phyloP scores from a whole-genome alignment of 2,329 filamentous ascomycete genomes.

The Huntiella bhutanensis region DNA sequence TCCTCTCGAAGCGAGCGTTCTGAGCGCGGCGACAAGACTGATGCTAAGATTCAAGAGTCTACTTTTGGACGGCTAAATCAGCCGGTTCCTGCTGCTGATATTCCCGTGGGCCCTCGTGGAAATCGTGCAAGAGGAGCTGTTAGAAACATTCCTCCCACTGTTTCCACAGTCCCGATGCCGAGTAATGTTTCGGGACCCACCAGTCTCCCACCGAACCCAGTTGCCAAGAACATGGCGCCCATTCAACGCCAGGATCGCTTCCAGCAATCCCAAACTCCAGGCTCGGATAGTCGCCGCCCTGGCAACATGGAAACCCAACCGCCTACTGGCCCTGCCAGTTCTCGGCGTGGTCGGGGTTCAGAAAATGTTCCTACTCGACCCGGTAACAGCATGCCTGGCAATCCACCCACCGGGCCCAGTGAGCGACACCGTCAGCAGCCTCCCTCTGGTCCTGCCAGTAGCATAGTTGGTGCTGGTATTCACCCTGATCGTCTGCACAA shows the following conservation, averaged over 20 bases:
- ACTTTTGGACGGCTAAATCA: slow-evolving; percentile 11
- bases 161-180: not conserved
- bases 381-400: not conserved
- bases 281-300: not conserved
- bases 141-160: slow-evolving; percentile 1
- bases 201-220: not conserved
- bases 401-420: not conserved
- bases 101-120: slow-evolving; percentile 17
- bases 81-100: not conserved
- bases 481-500: slow-evolving; percentile 8
- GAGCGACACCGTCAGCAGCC: slow-evolving; percentile 8
- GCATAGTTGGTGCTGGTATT: not conserved
- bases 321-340: slow-evolving; percentile 4
- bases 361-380: not conserved
- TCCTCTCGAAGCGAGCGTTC: slow-evolving; percentile 3
- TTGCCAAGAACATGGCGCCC: not conserved
- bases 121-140: slow-evolving; percentile 6
- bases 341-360: slow-evolving; percentile 3
- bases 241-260: slow-evolving; percentile 9
- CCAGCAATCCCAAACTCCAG: not conserved
- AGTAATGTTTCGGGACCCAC: not conserved
- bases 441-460: not conserved
- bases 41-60: slow-evolving; percentile 30
- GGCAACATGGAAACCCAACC: not conserved
- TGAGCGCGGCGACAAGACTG: slow-evolving; percentile 12